A percentile compares a stretch with the other conserved stretches of the same genome.
Evolutionary conservation across 2,329 filamentous ascomycete genomes (phyloP).

Genomic region (Arthrinium phaeospermum): DNA sequence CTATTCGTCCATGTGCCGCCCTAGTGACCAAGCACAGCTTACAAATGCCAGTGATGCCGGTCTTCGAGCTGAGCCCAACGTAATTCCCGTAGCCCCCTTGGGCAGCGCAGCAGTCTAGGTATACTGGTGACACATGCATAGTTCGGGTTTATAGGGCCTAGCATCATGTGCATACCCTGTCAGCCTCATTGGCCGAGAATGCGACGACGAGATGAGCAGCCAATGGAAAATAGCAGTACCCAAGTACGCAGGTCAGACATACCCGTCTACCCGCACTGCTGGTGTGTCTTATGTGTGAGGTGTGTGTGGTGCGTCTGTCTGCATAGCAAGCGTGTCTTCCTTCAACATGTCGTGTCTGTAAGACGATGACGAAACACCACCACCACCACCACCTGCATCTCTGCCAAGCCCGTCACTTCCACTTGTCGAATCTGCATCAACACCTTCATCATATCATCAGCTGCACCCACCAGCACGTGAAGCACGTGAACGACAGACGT

Average conservation of each 20-base stretch:
- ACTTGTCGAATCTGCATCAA: not conserved
- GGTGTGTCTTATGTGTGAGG: not conserved
- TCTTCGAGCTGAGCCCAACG: not conserved
- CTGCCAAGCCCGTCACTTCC: slow-evolving; percentile 10
- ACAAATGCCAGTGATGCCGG: not conserved
- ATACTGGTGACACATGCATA: not conserved
- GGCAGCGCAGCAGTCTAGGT: not conserved
- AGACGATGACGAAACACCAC: slow-evolving; percentile 12
- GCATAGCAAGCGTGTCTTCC: not conserved
- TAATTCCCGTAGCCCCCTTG: not conserved
- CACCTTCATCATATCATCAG: not conserved
- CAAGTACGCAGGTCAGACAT: not conserved
- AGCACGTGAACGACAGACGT: not conserved
- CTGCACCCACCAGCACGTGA: not conserved
- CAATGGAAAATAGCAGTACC: not conserved
- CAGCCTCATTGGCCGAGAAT: not conserved
- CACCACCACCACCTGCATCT: not conserved
- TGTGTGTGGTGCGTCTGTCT: not conserved
- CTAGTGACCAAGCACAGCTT: not conserved
- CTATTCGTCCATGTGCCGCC: slow-evolving; percentile 5
- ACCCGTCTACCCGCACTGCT: not conserved
- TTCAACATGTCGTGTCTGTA: not conserved
- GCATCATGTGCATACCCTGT: not conserved
- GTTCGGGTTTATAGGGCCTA: not conserved
- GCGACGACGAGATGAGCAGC: not conserved